phyloP scores from a whole-genome alignment of 2,329 filamentous ascomycete species.

The Dothistroma pini region DNA sequence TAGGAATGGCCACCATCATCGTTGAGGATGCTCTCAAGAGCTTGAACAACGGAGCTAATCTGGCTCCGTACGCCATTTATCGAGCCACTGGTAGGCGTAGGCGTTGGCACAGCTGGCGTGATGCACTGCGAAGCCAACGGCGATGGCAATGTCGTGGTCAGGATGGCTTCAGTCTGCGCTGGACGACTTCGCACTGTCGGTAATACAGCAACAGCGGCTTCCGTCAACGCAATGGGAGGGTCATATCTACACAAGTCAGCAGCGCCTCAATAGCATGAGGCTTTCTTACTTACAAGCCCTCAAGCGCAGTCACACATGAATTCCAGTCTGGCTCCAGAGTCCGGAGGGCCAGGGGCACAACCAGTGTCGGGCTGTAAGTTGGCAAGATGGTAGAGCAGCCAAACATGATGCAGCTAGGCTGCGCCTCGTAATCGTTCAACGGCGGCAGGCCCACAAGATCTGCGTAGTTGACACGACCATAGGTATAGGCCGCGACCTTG shows the following conservation, averaged over 20 bases:
- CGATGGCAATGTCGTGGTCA: background rate
- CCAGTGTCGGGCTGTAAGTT: constrained; percentile 14
- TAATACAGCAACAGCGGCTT: background rate
- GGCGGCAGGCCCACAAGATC: constrained; percentile 15
- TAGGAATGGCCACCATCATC: background rate
- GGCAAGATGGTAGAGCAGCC: constrained; percentile 16
- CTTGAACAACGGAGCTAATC: background rate
- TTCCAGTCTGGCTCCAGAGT: constrained; percentile 16
- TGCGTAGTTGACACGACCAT: constrained; percentile 11
- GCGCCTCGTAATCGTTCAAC: constrained; percentile 10
- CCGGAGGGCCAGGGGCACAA: constrained; percentile 12
- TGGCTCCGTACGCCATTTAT: too few relatives aligned
- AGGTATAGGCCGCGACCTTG: constrained; percentile 7
- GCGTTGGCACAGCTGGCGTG: background rate
- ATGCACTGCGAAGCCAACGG: background rate
- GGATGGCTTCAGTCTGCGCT: background rate
- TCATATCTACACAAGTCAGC: constrained; percentile 2
- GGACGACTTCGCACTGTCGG: background rate
- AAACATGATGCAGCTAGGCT: constrained; percentile 15
- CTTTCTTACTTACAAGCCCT: constrained; percentile 10
- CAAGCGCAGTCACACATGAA: constrained; percentile 8
- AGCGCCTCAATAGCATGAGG: background rate
- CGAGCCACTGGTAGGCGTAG: background rate
- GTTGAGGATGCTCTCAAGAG: background rate
- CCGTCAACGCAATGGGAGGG: constrained; percentile 4